Percentiles rank a stretch among this genome's conserved stretches.
Evolutionary conservation across 345 rosid species (phyloP).

Genomic region (Populus nigra): DNA sequence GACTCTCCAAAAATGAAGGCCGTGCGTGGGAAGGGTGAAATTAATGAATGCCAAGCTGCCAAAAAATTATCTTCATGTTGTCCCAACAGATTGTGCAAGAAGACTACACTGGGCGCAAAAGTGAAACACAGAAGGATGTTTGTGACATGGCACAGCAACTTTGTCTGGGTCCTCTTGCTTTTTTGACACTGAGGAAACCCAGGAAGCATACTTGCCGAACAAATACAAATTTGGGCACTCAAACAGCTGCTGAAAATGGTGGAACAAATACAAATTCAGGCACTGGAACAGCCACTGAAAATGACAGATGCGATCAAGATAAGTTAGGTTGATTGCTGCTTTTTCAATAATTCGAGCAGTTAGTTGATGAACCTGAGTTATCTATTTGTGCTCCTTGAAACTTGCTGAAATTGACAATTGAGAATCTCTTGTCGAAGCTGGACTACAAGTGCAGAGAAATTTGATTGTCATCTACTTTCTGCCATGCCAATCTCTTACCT

Average conservation of each 20-base stretch:
- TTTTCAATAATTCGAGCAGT: background rate
- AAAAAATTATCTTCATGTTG: conserved; percentile 27
- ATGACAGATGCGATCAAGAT: conserved; percentile 17
- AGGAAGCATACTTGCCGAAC: conserved; percentile 46
- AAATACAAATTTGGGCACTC: conserved; percentile 31
- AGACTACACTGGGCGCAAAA: conserved; percentile 34
- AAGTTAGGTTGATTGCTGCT: conserved; percentile 7
- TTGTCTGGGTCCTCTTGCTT: conserved; percentile 49
- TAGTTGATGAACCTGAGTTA: background rate
- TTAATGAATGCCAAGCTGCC: conserved; percentile 19
- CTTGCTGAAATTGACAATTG: background rate
- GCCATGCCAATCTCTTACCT: background rate
- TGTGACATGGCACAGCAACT: conserved; percentile 38
- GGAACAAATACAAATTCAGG: conserved; percentile 33
- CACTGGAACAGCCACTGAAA: conserved; percentile 30
- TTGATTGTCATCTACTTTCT: background rate
- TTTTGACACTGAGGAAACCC: conserved; percentile 44
- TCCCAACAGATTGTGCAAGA: conserved; percentile 47
- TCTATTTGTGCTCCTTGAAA: background rate
- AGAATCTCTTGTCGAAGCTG: background rate
- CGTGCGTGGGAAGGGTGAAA: conserved; percentile 29
- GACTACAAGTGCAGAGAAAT: background rate
- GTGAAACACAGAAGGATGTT: conserved; percentile 31
- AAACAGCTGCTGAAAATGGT: conserved; percentile 28
- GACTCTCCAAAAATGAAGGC: conserved; percentile 30